A percentile compares a stretch with the other conserved stretches of the same genome.
phyloP scores from a whole-genome alignment of 345 rosid genomes.

The Isatis tinctoria region DNA sequence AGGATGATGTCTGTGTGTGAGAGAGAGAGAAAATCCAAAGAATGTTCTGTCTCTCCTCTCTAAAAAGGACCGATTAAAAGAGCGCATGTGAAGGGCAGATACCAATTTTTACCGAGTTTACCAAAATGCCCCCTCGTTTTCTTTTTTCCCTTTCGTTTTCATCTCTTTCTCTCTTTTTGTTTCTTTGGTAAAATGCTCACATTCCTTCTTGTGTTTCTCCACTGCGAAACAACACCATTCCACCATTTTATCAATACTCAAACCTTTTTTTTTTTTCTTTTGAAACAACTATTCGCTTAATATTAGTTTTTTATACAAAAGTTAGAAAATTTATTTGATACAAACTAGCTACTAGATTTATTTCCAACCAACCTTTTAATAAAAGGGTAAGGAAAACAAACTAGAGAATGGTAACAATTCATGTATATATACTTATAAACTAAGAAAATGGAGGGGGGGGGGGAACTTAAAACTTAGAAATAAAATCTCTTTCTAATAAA shows the following conservation, averaged over 20 bases:
- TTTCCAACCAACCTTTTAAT: neutral
- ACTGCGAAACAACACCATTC: neutral
- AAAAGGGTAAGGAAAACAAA: neutral
- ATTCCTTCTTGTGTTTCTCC: neutral
- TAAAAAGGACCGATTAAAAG: conserved; percentile 35
- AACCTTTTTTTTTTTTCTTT: neutral
- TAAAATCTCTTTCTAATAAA: neutral
- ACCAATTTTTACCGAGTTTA: conserved; percentile 22
- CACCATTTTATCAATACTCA: neutral
- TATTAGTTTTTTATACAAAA: neutral
- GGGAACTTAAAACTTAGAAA: neutral
- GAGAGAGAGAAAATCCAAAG: conserved; percentile 36
- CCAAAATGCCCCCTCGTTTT: conserved; percentile 32
- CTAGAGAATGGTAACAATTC: neutral
- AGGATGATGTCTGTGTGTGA: conserved; percentile 40
- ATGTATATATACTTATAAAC: neutral
- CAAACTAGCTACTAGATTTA: neutral
- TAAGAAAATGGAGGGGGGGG: neutral
- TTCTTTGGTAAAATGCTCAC: neutral
- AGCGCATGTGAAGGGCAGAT: conserved; percentile 41
- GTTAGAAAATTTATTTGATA: neutral
- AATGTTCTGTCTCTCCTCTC: conserved; percentile 43
- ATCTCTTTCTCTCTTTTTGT: neutral
- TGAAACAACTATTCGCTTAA: neutral
- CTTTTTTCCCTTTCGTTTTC: neutral